Evolutionary conservation across 2,329 filamentous ascomycete species (phyloP), one percentile per base, ranked within the genome.

Genomic region (Claviceps maximensis): DNA sequence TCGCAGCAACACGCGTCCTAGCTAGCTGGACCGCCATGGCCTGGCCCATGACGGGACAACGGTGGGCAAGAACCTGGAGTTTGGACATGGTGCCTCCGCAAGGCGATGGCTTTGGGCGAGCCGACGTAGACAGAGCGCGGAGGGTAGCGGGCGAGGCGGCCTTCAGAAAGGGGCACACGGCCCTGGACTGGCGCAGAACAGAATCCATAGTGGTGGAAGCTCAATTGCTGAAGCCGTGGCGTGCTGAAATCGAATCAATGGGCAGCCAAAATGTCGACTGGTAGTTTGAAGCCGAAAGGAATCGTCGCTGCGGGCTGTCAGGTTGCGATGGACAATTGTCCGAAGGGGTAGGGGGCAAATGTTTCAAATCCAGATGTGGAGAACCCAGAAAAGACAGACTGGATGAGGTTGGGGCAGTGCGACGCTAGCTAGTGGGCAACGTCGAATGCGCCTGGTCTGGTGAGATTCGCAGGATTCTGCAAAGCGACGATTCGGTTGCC

Each of bases 21-120:
- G 80, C 76, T 47, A 79, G 79, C 77, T 96, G 91, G 41, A 96
- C 84, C 56, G 89, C 87, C 68, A 98, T 81, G 44, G 93, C 93
- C 78, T 96, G 95, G 70, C 90, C 91, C 93, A 98, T 98, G 70
- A 98, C 86, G 55, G 93, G 93, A 79, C 93, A 98, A 69, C 91
- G 89, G 66, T 89, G 85, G 63, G 89, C 93, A 65, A 95, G 83
- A 61, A 93, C 82, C 76, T 97, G 93, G 63, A 98, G 79, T 74
- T 95, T 97, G 65, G 89, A 95, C 82, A 97, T 95, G 71, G 88
- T 89, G 64, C 90, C 89, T 60, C 90, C 91, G 63, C 89, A 87
- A 54, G 84, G 85, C 52, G 86, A 86, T 40, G 66, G 77, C 67
- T 82, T 79, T 61, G 80, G 66, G 72, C 82, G 70, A 73, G 74